phyloP scores from a whole-genome alignment of 2,329 filamentous ascomycete species.

The Pezicula carpinea region DNA sequence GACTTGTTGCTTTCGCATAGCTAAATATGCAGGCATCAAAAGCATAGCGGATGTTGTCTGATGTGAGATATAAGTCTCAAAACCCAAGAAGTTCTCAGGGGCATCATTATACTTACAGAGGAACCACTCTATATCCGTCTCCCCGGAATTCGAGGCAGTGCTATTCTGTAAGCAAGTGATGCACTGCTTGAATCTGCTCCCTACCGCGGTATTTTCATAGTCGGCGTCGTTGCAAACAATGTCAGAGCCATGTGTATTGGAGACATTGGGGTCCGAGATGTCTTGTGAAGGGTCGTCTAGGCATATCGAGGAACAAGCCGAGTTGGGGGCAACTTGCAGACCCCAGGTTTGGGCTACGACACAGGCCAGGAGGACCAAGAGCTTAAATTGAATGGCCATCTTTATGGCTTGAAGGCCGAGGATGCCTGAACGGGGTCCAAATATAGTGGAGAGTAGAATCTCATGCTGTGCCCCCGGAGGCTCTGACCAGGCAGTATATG shows the following conservation, averaged over 20 bases:
- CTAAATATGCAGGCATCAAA: slow-evolving; percentile 23
- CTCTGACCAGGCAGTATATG: too few relatives aligned
- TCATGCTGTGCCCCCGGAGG: too few relatives aligned
- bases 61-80: slow-evolving; percentile 1
- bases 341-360: slow-evolving; percentile 14
- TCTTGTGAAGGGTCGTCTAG: slow-evolving; percentile 34
- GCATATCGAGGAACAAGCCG: slow-evolving; percentile 44
- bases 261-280: slow-evolving; percentile 28
- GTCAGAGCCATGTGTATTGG: slow-evolving; percentile 41
- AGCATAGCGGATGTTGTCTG: slow-evolving; percentile 27
- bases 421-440: neutral
- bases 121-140: slow-evolving; percentile 25
- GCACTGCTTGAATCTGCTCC: slow-evolving; percentile 23
- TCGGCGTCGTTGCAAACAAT: slow-evolving; percentile 30
- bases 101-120: slow-evolving; percentile 21
- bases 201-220: slow-evolving; percentile 17
- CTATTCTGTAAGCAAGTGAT: slow-evolving; percentile 26
- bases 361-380: neutral
- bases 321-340: slow-evolving; percentile 46
- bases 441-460: neutral
- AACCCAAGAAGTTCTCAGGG: neutral
- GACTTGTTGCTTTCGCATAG: slow-evolving; percentile 18
- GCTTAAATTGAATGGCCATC: neutral
- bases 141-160: slow-evolving; percentile 13
- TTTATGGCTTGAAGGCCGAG: neutral